Conservation (phyloP, 2,329 filamentous ascomycete species). For the Colletotrichum truncatum region DNA sequence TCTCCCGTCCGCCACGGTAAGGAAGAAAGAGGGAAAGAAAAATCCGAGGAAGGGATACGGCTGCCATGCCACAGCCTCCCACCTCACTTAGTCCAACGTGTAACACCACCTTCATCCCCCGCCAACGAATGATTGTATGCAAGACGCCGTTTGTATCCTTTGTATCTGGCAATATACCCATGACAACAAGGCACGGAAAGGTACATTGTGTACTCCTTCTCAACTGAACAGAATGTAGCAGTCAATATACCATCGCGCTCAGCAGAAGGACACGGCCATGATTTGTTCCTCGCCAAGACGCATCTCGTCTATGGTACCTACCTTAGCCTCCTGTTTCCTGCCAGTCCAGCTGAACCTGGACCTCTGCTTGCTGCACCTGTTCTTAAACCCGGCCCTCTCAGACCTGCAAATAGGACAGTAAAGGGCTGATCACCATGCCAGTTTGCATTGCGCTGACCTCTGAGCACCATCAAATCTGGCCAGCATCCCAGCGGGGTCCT, state of each 20-base stretch:
- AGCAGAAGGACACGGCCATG: background rate
- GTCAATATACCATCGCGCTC: too few species aligned
- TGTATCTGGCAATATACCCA: conserved; percentile 8
- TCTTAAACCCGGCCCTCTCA: conserved; percentile 17
- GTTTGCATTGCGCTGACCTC: conserved; percentile 6
- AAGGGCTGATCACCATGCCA: conserved; percentile 12
- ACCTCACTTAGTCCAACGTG: background rate
- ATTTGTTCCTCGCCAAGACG: background rate
- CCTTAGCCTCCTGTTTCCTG: background rate
- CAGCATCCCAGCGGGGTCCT: background rate
- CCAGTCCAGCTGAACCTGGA: background rate
- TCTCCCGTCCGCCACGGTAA: too few species aligned
- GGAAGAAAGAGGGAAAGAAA: too few species aligned
- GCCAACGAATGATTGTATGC: background rate
- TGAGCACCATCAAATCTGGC: background rate
- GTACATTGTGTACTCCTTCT: background rate
- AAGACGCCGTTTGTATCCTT: conserved; percentile 8
- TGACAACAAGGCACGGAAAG: conserved; percentile 17
- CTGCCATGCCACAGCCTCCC: too few species aligned
- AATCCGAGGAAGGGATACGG: too few species aligned
- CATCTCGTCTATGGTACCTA: background rate
- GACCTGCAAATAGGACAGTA: background rate
- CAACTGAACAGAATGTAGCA: too few species aligned
- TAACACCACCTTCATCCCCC: conserved; percentile 17
- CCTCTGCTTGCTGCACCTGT: conserved; percentile 6